These are phyloP conservation scores for Amylocystis lapponica DNA, from an alignment of 768 basidiomycete species.

Conservation along the genomic window DNA sequence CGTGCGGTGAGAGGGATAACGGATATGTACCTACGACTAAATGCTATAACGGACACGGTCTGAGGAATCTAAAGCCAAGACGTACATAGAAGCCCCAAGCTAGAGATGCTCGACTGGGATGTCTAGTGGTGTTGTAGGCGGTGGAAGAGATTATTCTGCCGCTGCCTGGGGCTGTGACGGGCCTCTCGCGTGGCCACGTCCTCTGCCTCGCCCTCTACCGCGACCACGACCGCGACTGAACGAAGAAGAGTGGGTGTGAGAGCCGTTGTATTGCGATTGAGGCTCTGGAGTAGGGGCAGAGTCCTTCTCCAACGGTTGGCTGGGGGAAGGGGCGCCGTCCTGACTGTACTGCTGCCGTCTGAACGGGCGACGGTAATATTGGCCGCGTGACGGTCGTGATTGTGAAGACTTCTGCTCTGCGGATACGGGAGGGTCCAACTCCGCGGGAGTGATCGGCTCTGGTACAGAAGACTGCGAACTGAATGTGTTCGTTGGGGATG, in stretches of 20 bases:
- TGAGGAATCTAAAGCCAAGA: no score
- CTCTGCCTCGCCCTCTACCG: constrained; percentile 32
- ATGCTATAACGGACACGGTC: no score
- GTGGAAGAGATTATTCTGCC: no score
- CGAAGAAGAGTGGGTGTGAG: constrained; percentile 12
- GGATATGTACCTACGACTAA: no score
- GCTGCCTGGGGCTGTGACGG: no score
- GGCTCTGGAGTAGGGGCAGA: not conserved
- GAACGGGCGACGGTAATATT: constrained; percentile 6
- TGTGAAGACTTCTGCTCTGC: no score
- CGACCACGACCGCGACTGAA: constrained; percentile 32
- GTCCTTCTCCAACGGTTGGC: not conserved
- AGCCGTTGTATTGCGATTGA: constrained; percentile 5
- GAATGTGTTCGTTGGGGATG: no score
- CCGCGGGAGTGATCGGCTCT: not conserved
- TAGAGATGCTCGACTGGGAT: no score
- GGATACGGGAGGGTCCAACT: not conserved
- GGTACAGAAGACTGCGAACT: not conserved
- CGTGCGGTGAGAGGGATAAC: no score
- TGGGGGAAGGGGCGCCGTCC: constrained; percentile 3
- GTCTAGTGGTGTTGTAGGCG: no score
- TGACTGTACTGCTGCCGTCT: constrained; percentile 6
- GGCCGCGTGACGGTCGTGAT: no score
- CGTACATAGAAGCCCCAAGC: no score
- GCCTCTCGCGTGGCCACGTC: constrained; percentile 16